Conservation (phyloP, 2,329 filamentous ascomycete genomes). For the Hirsutella minnesotensis region DNA sequence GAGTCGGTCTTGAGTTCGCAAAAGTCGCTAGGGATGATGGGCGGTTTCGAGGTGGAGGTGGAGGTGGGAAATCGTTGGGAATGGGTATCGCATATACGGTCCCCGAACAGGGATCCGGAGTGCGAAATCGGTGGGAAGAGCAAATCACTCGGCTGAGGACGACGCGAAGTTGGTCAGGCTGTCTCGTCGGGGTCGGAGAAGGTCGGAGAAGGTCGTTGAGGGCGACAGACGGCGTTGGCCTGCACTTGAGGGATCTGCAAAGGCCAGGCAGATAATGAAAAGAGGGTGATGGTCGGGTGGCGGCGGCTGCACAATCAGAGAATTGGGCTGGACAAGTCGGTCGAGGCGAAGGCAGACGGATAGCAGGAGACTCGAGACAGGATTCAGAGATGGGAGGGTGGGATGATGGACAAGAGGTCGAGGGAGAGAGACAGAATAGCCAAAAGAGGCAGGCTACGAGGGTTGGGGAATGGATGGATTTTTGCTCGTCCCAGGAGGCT, state of each 20-base stretch:
- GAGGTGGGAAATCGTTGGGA: too few relatives aligned
- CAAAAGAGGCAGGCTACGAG: background rate
- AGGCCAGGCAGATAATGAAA: background rate
- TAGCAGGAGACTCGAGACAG: constrained; percentile 1
- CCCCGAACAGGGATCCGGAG: too few relatives aligned
- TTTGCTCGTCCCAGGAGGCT: background rate
- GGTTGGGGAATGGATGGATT: constrained; percentile 2
- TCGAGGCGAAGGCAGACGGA: constrained; percentile 1
- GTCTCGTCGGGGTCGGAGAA: background rate
- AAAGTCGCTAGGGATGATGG: too few relatives aligned
- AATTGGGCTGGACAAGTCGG: background rate
- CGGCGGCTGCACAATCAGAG: background rate
- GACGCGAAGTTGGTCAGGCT: background rate
- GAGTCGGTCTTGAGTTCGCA: too few relatives aligned
- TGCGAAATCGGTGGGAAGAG: too few relatives aligned
- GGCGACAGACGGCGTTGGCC: background rate
- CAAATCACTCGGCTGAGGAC: too few relatives aligned
- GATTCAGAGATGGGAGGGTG: background rate
- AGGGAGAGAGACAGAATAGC: background rate
- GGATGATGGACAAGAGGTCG: background rate
- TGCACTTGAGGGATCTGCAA: background rate
- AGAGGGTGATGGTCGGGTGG: background rate
- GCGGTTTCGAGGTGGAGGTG: too few relatives aligned
- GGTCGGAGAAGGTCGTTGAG: background rate
- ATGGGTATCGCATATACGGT: too few relatives aligned